These are phyloP conservation scores for Cryptococcus sp. DNA, from an alignment of 1,284 basidiomycete species.

Conservation along the genomic window DNA sequence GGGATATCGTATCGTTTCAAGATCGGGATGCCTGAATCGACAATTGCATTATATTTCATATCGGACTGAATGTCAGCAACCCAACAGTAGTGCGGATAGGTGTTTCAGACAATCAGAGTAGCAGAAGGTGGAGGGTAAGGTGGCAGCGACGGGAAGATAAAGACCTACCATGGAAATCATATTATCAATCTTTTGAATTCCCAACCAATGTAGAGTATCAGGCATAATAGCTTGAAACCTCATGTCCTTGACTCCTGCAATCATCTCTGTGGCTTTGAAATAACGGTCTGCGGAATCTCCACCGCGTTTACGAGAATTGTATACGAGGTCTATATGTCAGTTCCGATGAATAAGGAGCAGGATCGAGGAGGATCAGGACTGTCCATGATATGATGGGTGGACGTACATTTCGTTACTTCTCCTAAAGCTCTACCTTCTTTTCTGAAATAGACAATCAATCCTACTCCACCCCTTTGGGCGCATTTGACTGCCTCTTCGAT, in stretches of 20 bases:
- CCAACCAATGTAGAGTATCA: constrained; percentile 91
- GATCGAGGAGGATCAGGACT: too few relatives aligned
- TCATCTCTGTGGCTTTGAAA: constrained; percentile 87
- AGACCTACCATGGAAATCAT: constrained; percentile 72
- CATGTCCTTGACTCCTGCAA: constrained; percentile 95
- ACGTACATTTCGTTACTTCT: constrained; percentile 73
- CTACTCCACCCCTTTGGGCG: constrained; percentile 84
- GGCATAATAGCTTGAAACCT: constrained; percentile 95
- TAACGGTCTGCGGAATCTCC: constrained; percentile 89
- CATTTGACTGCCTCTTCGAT: constrained; percentile 87
- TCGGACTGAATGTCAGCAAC: constrained; percentile 10
- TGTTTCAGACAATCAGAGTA: too few relatives aligned
- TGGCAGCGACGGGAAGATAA: too few relatives aligned
- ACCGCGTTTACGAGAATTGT: constrained; percentile 91
- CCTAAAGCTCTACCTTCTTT: constrained; percentile 85
- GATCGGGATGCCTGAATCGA: constrained; percentile 81
- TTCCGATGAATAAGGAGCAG: too few relatives aligned
- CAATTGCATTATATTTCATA: constrained; percentile 92
- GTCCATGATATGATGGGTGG: constrained; percentile 2
- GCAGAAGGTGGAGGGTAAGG: too few relatives aligned
- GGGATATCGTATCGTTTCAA: constrained; percentile 77
- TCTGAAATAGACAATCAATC: constrained; percentile 89
- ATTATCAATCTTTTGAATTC: constrained; percentile 79
- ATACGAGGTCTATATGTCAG: constrained; percentile 60
- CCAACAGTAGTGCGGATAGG: background rate